Evolutionary conservation across 2,329 filamentous ascomycete genomes (phyloP).

Genomic region (Phaeosphaeria sp.): DNA sequence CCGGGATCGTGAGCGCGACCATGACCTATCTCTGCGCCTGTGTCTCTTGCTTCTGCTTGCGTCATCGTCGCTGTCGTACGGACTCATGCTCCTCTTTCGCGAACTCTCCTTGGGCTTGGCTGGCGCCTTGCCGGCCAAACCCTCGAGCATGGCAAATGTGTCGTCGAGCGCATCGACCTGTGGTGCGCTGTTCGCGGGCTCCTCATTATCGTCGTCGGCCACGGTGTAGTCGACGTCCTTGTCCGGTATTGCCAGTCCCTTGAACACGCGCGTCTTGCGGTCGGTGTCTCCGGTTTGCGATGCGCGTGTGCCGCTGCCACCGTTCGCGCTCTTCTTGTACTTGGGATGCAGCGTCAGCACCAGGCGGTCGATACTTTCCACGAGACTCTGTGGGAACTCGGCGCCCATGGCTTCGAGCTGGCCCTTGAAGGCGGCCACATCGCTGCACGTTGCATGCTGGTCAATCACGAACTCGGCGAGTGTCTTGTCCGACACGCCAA

Average conservation of each 20-base stretch:
- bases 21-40: conserved; percentile 57
- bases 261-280: conserved; percentile 87
- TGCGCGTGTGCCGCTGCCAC: conserved; percentile 41
- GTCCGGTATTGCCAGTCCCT: conserved; percentile 86
- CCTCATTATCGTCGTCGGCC: conserved; percentile 50
- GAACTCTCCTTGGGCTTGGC: conserved; percentile 54
- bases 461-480: conserved; percentile 96
- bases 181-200: conserved; percentile 44
- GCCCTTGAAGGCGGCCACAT: conserved; percentile 75
- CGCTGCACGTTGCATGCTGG: conserved; percentile 78
- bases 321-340: conserved; percentile 65
- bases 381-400: conserved; percentile 82
- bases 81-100: conserved; percentile 67
- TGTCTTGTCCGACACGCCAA: conserved; percentile 91
- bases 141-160: conserved; percentile 89
- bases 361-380: conserved; percentile 90
- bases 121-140: conserved; percentile 65
- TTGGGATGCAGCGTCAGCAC: conserved; percentile 90
- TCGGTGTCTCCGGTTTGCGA: conserved; percentile 62
- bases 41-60: conserved; percentile 52
- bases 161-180: conserved; percentile 81
- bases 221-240: conserved; percentile 63
- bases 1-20: conserved; percentile 60
- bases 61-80: conserved; percentile 54
- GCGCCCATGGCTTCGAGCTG: conserved; percentile 78